These are phyloP conservation scores for Aureobasidium sp. DNA, from an alignment of 2,329 filamentous ascomycete genomes.

Conservation along the genomic window DNA sequence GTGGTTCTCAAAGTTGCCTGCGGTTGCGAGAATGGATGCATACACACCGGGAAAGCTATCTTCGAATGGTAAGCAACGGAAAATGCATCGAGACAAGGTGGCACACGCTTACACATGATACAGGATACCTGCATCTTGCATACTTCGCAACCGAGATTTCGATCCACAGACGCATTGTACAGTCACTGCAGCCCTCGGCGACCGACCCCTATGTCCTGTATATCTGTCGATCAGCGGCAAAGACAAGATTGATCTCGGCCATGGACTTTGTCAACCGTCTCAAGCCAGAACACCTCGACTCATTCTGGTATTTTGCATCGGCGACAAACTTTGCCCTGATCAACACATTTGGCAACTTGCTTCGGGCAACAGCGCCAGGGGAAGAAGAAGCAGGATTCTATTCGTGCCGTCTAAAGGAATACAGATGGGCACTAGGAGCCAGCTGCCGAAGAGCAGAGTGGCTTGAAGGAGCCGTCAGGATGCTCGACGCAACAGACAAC, in stretches of 20 bases:
- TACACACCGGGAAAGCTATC: conserved; percentile 35
- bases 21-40: conserved; percentile 56
- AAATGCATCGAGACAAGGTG: no score
- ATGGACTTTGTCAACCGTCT: conserved; percentile 97
- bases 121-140: conserved; percentile 69
- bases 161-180: conserved; percentile 82
- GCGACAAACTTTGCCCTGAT: conserved; percentile 91
- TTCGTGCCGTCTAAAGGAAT: conserved; percentile 73
- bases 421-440: conserved; percentile 87
- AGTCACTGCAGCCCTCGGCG: conserved; percentile 55
- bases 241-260: conserved; percentile 85
- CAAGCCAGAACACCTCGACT: conserved; percentile 73
- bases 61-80: conserved; percentile 29
- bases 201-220: conserved; percentile 73
- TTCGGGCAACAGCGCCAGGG: conserved; percentile 82
- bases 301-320: conserved; percentile 87
- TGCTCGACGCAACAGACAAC: conserved; percentile 36
- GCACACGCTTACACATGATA: not conserved
- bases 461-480: conserved; percentile 37
- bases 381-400: conserved; percentile 92
- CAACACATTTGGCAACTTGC: conserved; percentile 81
- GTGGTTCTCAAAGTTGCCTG: conserved; percentile 67
- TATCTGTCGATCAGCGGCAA: conserved; percentile 88
- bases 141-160: conserved; percentile 95
- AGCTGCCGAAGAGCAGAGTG: conserved; percentile 61